phyloP scores from a whole-genome alignment of 495 filamentous ascomycete species.

The Podospora pseudocomata region DNA sequence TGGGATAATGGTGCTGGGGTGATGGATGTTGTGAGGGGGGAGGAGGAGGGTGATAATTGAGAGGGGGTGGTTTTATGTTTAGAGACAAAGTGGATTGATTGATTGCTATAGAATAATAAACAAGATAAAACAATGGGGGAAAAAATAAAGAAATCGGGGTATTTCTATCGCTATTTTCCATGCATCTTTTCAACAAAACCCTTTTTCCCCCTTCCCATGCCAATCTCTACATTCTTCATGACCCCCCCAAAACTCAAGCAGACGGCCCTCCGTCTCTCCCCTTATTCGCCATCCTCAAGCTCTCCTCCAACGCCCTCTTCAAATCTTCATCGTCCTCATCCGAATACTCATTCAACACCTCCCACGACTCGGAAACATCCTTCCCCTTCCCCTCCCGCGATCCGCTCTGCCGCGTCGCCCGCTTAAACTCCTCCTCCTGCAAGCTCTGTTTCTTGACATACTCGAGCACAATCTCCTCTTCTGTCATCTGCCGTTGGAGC shows the following conservation, averaged over 20 bases:
- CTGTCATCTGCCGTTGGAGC: constrained; percentile 46
- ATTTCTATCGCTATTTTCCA: background rate
- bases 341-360: constrained; percentile 20
- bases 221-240: background rate
- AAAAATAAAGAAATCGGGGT: background rate
- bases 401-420: background rate
- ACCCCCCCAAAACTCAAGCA: background rate
- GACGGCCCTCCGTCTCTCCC: background rate
- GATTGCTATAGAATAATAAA: background rate
- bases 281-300: constrained; percentile 32
- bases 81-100: background rate
- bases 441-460: constrained; percentile 77
- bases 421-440: constrained; percentile 55
- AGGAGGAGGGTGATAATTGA: background rate
- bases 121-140: background rate
- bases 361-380: constrained; percentile 5
- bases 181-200: background rate
- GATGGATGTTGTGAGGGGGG: background rate
- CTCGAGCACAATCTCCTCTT: constrained; percentile 71
- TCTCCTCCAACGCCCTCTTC: constrained; percentile 45
- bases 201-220: background rate
- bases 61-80: background rate
- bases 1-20: constrained; percentile 10
- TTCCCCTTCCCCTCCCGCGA: constrained; percentile 20
- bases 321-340: constrained; percentile 45